A percentile compares a stretch with the other conserved stretches of the same genome.
phyloP scores from a whole-genome alignment of 768 basidiomycete species.

The Porphyrellus cyaneotinctus region DNA sequence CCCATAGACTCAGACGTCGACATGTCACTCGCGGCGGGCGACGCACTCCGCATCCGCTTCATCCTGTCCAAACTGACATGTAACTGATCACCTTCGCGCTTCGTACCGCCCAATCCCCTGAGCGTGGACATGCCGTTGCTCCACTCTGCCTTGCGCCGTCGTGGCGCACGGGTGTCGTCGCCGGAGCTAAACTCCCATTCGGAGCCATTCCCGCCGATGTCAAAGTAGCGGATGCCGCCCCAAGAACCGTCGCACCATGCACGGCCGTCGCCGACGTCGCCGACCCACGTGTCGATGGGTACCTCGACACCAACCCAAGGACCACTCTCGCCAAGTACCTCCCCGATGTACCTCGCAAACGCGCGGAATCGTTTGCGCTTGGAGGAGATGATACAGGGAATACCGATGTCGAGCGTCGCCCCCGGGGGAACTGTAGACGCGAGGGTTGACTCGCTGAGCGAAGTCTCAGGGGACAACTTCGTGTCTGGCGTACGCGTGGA shows the following conservation, averaged over 20 bases:
- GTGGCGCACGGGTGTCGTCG: constrained; percentile 34
- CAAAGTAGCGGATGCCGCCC: constrained; percentile 81
- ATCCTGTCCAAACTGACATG: constrained; percentile 34
- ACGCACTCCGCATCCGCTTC: constrained; percentile 64
- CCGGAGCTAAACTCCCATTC: constrained; percentile 62
- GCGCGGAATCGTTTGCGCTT: constrained; percentile 83
- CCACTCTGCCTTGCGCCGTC: constrained; percentile 25
- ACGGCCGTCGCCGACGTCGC: constrained; percentile 53
- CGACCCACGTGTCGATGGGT: constrained; percentile 54
- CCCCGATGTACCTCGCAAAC: constrained; percentile 83
- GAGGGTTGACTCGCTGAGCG: constrained; percentile 27
- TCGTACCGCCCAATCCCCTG: constrained; percentile 34
- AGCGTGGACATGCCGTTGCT: constrained; percentile 32
- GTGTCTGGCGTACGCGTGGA: constrained; percentile 16
- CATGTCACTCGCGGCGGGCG: constrained; percentile 59
- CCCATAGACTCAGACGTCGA: constrained; percentile 63
- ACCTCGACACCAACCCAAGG: constrained; percentile 93
- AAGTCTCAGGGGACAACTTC: constrained; percentile 13
- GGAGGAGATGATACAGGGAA: constrained; percentile 85
- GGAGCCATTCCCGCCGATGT: constrained; percentile 53
- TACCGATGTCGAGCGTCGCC: constrained; percentile 78
- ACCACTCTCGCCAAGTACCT: constrained; percentile 74
- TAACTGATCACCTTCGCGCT: constrained; percentile 60
- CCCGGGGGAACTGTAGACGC: constrained; percentile 37
- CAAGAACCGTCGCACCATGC: constrained; percentile 84